Evolutionary conservation across 1,284 basidiomycete genomes (phyloP), one percentile per base, ranked within the genome.

Genomic region (Ganoderma meredithae): DNA sequence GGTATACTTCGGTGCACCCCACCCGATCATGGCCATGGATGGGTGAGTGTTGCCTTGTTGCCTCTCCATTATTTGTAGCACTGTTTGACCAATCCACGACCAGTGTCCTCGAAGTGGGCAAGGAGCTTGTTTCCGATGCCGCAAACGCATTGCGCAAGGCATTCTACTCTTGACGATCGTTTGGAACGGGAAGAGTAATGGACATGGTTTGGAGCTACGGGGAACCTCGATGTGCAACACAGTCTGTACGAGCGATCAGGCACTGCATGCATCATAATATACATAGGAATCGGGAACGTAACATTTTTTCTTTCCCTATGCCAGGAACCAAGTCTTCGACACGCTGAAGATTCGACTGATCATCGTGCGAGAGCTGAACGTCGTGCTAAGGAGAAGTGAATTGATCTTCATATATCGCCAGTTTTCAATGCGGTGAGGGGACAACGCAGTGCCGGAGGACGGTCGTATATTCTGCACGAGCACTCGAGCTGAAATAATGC

Each of bases 1-100:
- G 75, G 78, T 87, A 2, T 91, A 91, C 75, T 83, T 85, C 72
- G 83, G 84, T 22, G 88, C 85, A 7, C 88, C 90, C 27, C 90
- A 92, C 79, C 89, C 88, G 0, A 87, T 90, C 59, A 86, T 91
- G 85, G 87, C 87, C 7, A 89, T 91, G 86, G 90, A 91, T 70
- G 88, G 60, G 60, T 49, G 12, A 44, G 43, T 62, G 15, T 25
- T 12, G 10, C 59, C 10, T 36, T 62, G 15, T 25, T 12, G 10
- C 59, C 10, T 36, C 9, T 19, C 13, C 7, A 1, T 19, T 33
- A 8, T 33, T 17, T 13, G 6, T 12, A 63, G 19, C 47, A 31
- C 22, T 63, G 12, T 41, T 53, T 59, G 60, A 63, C 17, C 40
- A 36, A n/a, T 59, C 49, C 19, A 41, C 41, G 44, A 43, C 55